phyloP scores from a whole-genome alignment of 1,284 basidiomycete genomes.

The Dichomitus squalens region DNA sequence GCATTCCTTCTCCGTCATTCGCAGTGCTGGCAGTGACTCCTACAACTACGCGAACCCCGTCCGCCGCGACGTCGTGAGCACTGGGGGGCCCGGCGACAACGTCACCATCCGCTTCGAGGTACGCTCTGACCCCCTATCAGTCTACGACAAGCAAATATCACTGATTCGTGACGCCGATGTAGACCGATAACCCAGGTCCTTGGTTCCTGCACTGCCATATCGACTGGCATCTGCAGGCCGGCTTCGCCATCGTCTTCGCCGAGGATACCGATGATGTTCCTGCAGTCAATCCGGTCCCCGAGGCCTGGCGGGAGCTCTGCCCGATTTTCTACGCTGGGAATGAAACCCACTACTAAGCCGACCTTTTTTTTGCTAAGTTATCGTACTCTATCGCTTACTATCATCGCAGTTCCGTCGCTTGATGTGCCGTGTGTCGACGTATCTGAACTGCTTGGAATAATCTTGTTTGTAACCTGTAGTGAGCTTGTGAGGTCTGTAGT shows the following conservation, averaged over 20 bases:
- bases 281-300: constrained; percentile 1
- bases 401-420: no score
- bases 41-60: constrained; percentile 43
- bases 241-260: constrained; percentile 32
- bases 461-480: no score
- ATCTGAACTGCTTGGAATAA: no score
- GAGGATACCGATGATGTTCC: constrained; percentile 23
- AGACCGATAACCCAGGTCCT: constrained; percentile 32
- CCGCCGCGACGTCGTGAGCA: constrained; percentile 27
- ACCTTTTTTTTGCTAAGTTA: neutral
- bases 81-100: constrained; percentile 4
- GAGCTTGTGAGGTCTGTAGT: no score
- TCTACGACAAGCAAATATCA: neutral
- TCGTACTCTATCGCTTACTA: neutral
- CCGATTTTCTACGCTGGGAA: constrained; percentile 8
- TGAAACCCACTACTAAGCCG: neutral
- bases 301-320: constrained; percentile 17
- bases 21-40: constrained; percentile 15
- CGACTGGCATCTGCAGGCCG: constrained; percentile 33
- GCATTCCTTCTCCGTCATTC: constrained; percentile 21
- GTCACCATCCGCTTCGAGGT: constrained; percentile 15
- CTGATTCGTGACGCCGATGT: neutral
- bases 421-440: no score
- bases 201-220: constrained; percentile 30
- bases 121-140: neutral